Base-by-base conservation (phyloP, 1,284 basidiomycete genomes). In the Trametes versicolor region DNA sequence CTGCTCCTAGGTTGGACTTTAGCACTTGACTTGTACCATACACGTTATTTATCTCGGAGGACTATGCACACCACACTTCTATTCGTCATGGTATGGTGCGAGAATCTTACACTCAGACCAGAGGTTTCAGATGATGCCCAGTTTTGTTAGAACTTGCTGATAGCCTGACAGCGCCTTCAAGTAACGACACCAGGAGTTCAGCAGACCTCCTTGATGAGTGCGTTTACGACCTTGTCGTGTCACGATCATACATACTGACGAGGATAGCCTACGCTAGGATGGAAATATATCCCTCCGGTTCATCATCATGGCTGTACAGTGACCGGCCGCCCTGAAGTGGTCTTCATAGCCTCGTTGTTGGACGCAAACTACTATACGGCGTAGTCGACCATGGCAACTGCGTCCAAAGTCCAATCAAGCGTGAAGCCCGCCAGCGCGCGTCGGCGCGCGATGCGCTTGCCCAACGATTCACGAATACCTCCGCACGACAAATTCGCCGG, bases 321-420 rank as follows among this genome's bases (percentile, higher is more conserved):
- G 10, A 13, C 37, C 15, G 15, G 56, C 48, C 57, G 57, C 47
- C 57, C 32, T 29, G 17, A 34, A n/a, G 15, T 17, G 15, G 15
- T 19, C 37, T 41, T 51, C 57, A 58, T 41, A 49, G 57, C 57
- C 57, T 19, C 56, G n/a, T 37, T 5, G n/a, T 37, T 5, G 10
- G 50, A n/a, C 17, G 34, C 17, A 4, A 1, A 10, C 29, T 19
- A 17, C 17, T 43, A 4, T 43, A 15, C 43, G 32, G 4, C 43
- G 19, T 45, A n/a, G 8, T 32, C 29, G 25, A 21, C 54, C 54
- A 43, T 48, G 55, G 5, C 55, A 34, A 57, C 55, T 48, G n/a
- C 50, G 19, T 17, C 3, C 25, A 15, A 17, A 19, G 25, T 2
- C 29, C 50, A 13, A 51, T 34, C 21, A 45, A 45, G 37, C 37